Conservation (phyloP, 257 asterid genomes). For the Petrea volubilis region DNA sequence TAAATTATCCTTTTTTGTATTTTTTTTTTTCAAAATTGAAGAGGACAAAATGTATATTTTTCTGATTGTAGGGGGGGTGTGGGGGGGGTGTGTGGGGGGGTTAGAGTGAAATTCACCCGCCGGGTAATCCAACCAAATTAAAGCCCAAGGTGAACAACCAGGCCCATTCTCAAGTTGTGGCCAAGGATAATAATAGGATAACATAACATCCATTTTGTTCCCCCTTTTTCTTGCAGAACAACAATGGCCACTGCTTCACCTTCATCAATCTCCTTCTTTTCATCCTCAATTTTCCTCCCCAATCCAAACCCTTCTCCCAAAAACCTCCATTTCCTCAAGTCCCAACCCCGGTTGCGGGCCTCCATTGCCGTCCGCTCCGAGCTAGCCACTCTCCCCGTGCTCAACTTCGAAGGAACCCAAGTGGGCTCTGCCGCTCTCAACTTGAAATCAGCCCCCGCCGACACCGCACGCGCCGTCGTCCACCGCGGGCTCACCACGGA, state of each 20-base stretch:
- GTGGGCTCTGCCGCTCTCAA: conserved; percentile 76
- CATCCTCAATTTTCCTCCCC: conserved; percentile 63
- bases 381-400: conserved; percentile 71
- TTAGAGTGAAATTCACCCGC: too few relatives aligned
- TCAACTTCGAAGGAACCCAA: conserved; percentile 76
- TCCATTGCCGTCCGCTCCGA: conserved; percentile 42
- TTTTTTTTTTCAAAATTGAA: too few relatives aligned
- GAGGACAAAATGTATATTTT: too few relatives aligned
- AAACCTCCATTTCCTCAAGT: conserved; percentile 34
- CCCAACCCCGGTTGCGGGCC: conserved; percentile 18
- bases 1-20: too few relatives aligned
- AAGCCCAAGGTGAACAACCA: neutral
- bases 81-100: too few relatives aligned
- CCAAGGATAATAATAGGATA: conserved; percentile 32
- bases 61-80: too few relatives aligned
- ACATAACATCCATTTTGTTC: neutral
- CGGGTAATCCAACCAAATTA: neutral
- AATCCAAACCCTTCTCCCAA: conserved; percentile 30
- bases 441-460: conserved; percentile 74
- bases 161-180: neutral
- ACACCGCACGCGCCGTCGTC: conserved; percentile 96
- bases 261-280: conserved; percentile 65
- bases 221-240: conserved; percentile 11
- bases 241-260: conserved; percentile 54
- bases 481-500: conserved; percentile 92